These are phyloP conservation scores for Leonotis leonurus DNA, from an alignment of 257 asterid genomes.

Conservation along the genomic window DNA sequence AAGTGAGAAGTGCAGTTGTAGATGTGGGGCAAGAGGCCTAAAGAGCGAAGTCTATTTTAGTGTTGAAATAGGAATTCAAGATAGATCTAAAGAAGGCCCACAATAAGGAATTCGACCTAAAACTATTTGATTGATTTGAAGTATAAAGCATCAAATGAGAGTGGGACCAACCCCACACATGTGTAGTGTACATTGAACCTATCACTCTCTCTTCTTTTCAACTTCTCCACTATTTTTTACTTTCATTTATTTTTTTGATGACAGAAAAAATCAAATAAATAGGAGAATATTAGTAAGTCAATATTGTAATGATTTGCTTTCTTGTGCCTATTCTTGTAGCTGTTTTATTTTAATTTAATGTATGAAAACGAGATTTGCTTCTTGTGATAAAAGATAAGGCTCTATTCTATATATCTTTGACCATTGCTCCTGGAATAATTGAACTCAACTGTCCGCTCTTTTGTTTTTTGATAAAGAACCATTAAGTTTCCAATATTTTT, in stretches of 20 bases:
- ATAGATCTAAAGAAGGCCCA: constrained; percentile 2
- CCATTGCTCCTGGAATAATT: neutral
- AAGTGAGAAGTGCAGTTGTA: constrained; percentile 7
- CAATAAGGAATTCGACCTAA: constrained; percentile 11
- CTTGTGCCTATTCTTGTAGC: neutral
- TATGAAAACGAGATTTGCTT: neutral
- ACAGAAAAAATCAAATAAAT: neutral
- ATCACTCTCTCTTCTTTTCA: constrained; percentile 6
- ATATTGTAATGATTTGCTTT: neutral
- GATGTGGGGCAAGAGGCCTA: neutral
- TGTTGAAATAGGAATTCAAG: neutral
- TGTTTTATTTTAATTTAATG: neutral
- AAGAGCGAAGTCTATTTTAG: neutral
- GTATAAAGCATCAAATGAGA: neutral
- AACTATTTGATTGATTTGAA: constrained; percentile 16
- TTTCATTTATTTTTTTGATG: neutral
- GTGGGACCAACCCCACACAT: constrained; percentile 4
- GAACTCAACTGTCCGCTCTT: too few relatives aligned
- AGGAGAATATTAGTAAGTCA: constrained; percentile 3
- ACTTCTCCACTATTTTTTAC: neutral
- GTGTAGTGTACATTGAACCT: constrained; percentile 20
- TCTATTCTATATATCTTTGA: neutral
- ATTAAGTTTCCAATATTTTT: too few relatives aligned
- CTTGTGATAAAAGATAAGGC: too few relatives aligned
- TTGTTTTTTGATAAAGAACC: too few relatives aligned